These are phyloP conservation scores for Talaromyces ruber DNA, from an alignment of 495 filamentous ascomycete genomes.

Conservation along the genomic window DNA sequence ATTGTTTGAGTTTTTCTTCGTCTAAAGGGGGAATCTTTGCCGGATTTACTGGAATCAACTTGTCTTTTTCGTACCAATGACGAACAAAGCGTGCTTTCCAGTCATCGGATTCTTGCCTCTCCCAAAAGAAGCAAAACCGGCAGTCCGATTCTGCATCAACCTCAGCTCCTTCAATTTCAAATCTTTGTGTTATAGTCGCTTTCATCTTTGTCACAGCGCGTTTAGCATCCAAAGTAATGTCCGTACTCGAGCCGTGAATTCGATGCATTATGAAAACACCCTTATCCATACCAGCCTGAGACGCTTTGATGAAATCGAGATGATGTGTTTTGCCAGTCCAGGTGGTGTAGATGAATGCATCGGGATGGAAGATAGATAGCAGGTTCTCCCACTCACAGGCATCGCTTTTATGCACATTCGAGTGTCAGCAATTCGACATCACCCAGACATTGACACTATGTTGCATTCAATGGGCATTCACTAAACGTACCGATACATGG, in stretches of 20 bases:
- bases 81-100: conserved; percentile 56
- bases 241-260: conserved; percentile 49
- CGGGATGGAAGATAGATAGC: conserved; percentile 48
- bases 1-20: conserved; percentile 30
- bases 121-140: conserved; percentile 55
- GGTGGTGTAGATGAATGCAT: conserved; percentile 54
- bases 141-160: conserved; percentile 57
- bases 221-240: conserved; percentile 32
- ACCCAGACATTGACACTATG: too few species aligned
- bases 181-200: conserved; percentile 61
- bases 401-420: conserved; percentile 20
- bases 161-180: conserved; percentile 35
- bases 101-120: conserved; percentile 26
- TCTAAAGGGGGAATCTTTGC: conserved; percentile 38
- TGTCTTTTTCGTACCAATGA: conserved; percentile 65
- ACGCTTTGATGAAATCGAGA: conserved; percentile 50
- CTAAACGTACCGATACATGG: conserved; percentile 42
- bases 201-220: conserved; percentile 68
- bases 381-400: conserved; percentile 61
- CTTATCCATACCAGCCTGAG: conserved; percentile 48
- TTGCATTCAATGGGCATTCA: background rate
- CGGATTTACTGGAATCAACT: conserved; percentile 49
- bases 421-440: too few species aligned
- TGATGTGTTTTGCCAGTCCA: conserved; percentile 48
- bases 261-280: conserved; percentile 64